Evolutionary conservation across 1,139 yeast species (phyloP).

Genomic region (Trichomonascaceae sp.): DNA sequence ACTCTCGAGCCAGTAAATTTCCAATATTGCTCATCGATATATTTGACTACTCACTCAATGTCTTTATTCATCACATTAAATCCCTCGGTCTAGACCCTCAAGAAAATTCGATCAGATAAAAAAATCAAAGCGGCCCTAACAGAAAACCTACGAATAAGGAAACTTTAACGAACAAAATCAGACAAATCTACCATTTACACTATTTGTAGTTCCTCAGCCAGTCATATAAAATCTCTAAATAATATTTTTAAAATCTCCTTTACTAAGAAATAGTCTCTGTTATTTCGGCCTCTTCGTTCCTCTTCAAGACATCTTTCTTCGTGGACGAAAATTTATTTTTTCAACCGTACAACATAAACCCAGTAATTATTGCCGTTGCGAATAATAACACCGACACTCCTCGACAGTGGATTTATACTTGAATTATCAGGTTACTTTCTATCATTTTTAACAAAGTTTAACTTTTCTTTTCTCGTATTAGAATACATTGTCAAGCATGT

Average conservation of each 20-base stretch:
- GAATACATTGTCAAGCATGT: neutral
- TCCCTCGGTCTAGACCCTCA: neutral
- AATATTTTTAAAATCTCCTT: neutral
- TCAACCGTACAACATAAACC: neutral
- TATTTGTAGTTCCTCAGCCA: too few relatives aligned
- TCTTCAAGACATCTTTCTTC: neutral
- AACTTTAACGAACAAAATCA: neutral
- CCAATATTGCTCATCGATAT: too few relatives aligned
- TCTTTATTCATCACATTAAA: too few relatives aligned
- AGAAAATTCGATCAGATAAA: neutral
- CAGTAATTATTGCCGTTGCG: neutral
- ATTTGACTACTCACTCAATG: too few relatives aligned
- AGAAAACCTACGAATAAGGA: neutral
- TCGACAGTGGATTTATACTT: neutral
- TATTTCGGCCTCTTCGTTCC: neutral
- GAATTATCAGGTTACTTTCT: neutral
- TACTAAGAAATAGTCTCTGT: neutral
- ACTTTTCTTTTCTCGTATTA: neutral
- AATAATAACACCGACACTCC: neutral
- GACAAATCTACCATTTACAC: neutral
- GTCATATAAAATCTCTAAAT: neutral
- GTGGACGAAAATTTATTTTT: neutral
- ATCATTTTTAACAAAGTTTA: neutral
- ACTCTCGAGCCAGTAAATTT: too few relatives aligned
- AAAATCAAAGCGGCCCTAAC: neutral